phyloP scores from a whole-genome alignment of 768 basidiomycete genomes.

The Holtermanniella nyarrowii region DNA sequence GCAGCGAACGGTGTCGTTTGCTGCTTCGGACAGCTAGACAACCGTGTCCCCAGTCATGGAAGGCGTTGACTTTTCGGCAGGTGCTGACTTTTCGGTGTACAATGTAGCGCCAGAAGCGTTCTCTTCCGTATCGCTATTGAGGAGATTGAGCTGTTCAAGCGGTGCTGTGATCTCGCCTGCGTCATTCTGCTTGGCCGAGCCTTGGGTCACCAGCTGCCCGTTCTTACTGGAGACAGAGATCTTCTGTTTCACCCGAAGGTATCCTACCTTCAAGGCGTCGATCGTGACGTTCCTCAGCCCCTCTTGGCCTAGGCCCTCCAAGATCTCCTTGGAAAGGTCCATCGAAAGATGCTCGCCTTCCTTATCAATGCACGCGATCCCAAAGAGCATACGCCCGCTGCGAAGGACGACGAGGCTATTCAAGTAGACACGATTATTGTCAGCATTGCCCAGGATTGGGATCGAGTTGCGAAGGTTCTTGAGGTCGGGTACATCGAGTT shows the following conservation, averaged over 20 bases:
- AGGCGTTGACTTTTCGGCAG: too few species aligned
- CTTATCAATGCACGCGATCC: not conserved
- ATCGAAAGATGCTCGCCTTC: not conserved
- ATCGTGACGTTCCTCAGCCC: not conserved
- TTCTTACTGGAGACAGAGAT: too few species aligned
- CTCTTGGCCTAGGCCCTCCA: not conserved
- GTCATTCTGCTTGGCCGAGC: too few species aligned
- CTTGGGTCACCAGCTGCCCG: too few species aligned
- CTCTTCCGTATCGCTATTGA: too few species aligned
- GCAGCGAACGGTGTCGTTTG: too few species aligned
- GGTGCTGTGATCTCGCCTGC: too few species aligned
- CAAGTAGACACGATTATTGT: not conserved
- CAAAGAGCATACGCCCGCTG: not conserved
- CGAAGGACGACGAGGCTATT: not conserved
- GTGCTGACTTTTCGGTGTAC: too few species aligned
- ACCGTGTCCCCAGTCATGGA: too few species aligned
- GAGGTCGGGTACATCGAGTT: not conserved
- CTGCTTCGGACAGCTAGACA: too few species aligned
- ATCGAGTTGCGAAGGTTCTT: not conserved
- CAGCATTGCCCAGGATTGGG: not conserved
- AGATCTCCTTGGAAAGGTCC: not conserved
- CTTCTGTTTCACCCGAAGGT: not conserved
- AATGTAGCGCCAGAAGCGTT: too few species aligned
- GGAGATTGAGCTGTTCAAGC: too few species aligned
- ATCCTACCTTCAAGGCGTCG: not conserved